Conservation (phyloP, 169 alveolate species). For the Ichthyophthirius multifiliis region DNA sequence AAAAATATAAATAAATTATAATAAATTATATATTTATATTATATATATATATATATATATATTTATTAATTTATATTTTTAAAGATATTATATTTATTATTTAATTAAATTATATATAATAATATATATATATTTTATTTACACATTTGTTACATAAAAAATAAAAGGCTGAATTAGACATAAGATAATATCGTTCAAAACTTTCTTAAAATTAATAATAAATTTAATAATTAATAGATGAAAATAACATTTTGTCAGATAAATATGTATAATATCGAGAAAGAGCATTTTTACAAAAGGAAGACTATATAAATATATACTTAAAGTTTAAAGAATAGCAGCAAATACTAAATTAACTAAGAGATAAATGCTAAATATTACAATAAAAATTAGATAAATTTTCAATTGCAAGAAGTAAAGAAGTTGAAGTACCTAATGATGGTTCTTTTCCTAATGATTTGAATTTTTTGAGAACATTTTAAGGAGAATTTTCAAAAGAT, state of each 20-base stretch:
- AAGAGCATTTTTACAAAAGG: background rate
- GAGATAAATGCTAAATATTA: conserved; percentile 23
- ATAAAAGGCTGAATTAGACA: background rate
- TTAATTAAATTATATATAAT: too few species aligned
- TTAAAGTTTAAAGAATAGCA: conserved; percentile 7
- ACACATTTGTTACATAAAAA: too few species aligned
- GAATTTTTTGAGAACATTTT: background rate
- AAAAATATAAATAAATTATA: too few species aligned
- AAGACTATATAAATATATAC: conserved; percentile 3
- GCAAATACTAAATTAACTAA: background rate
- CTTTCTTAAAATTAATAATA: background rate
- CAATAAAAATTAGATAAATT: conserved; percentile 29
- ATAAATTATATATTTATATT: too few species aligned
- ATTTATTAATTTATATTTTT: too few species aligned
- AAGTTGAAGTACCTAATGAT: conserved; percentile 26
- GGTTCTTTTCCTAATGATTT: conserved; percentile 25
- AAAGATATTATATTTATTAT: too few species aligned
- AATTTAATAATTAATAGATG: background rate
- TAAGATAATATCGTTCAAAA: background rate
- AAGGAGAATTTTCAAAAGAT: conserved; percentile 15
- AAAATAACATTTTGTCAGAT: background rate
- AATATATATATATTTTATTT: too few species aligned
- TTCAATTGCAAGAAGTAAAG: conserved; percentile 33
- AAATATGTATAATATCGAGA: conserved; percentile 19
- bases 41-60: too few species aligned